Evolutionary conservation across 1,284 basidiomycete genomes (phyloP), one percentile per base, ranked within the genome.

Genomic region (Boletus nobilissimus): DNA sequence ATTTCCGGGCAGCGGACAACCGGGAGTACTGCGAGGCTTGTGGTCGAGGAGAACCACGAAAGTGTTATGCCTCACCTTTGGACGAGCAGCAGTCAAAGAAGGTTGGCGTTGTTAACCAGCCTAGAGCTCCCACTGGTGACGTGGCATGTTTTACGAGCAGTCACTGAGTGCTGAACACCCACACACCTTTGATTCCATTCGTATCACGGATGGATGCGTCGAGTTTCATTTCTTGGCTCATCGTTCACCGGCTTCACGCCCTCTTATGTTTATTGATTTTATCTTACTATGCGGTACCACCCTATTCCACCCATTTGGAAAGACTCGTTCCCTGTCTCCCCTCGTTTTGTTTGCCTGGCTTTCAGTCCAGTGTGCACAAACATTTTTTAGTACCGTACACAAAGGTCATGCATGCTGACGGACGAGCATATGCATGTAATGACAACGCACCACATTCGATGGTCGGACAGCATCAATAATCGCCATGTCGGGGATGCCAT

Each of bases 101-200:
- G 79, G 80, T 80, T 54, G 87, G 91, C 43, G 88, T 95, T 24
- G 89, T 95, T 67, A 90, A 95, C 83, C 88, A 95, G 75, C 93
- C 93, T 5, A 88, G 94, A 81, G 92, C 91, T 70, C 90, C 91
- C 72, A 94, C 92, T 32, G 92, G 92, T n/a, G 87, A 87, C 19
- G 86, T 90, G 62, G 87, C 92, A 66, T 91, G 93, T 43, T 94
- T 94, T 83, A 91, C 89, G 32, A 91, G 88, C 77, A 88, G 87
- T 54, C 86, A 89, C 54, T 89, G 86, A 84, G 43, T 18, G 14
- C 51, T 54, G 54, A 75, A 66, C 40, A 67, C 62, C 39, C 43
- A 76, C 73, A 43, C 62, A 51, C 68, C 39, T 81, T 80, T 66
- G 14, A 70, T 76, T 63, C 66, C 43, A 66, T 65, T 75, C 68